Evolutionary conservation across 345 rosid genomes (phyloP), one percentile per base, ranked within the genome.

Genomic region (Brassica cretica): DNA sequence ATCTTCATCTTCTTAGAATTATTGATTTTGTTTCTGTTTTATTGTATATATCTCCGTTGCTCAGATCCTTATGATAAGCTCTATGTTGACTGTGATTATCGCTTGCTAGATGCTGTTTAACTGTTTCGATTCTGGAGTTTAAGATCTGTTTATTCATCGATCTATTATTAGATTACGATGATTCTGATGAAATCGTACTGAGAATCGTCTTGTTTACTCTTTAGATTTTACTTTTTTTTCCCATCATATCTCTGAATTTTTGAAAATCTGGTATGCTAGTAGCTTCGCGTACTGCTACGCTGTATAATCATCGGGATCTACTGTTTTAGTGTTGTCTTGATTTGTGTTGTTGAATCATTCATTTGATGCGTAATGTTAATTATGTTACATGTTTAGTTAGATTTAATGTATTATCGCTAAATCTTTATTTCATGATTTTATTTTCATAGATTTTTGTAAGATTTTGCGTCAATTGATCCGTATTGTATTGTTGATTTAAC

Each of bases 131-230:
- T 21, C 29, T 21, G 11, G 14, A 24, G n/a, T 10, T 32, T 49
- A 33, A 8, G 71, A 77, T 63, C 80, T 1, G 68, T 14, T 46
- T 18, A 0, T 14, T 29, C 72, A 4, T 58, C 8, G 72, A 78
- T 77, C 71, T 27, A 6, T 29, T 1, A 12, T 29, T 1, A 12
- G 5, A 15, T 14, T 14, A 46, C 6, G 2, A 46, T 14, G 15
- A 4, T 46, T 46, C 53, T 14, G 53, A 46, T 46, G 6, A 12
- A 12, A 46, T 12, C 53, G 14, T 46, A 4, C 5, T 46, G 53
- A 1, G 24, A 68, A 19, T 61, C 37, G 15, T 32, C 1, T 46
- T 25, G 5, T 15, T 51, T 7, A 8, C 7, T 15, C 24, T 24
- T 6, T 70, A 35, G 24, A 32, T 14, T 33, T 35, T 35, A 51